Evolutionary conservation across 202 grass and related monocot species (phyloP), one percentile per base, ranked within the genome.

Genomic region (Schoenoplectus triqueter): DNA sequence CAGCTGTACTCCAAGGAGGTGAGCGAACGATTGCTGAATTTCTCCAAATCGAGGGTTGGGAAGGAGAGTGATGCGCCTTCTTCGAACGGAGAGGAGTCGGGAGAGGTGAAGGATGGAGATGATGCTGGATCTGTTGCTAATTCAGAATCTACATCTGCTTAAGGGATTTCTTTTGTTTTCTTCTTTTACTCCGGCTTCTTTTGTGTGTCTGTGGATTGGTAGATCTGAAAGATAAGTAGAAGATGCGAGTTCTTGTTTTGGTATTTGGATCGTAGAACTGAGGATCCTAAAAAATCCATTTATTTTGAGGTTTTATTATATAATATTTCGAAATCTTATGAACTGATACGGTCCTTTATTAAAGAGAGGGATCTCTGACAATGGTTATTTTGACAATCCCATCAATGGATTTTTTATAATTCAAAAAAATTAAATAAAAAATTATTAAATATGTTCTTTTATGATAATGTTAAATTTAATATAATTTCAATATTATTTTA

Each of bases 1-100:
- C 84, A 90, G 86, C 79, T 87, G 0, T 94, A 94, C 76, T 94
- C 92, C 71, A 94, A 92, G 86, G 90, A 92, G 84, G 86, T 94
- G 48, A 94, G 92, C 69, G 89, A 84, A 55, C 84, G 88, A 73
- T 84, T 94, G 67, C 82, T 92, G 54, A 90, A 87, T 15, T 86
- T 92, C 62, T 84, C 92, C 46, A 94, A 94, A 87, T 84, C 90
- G 64, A 74, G 90, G 21, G 54, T 78, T 18, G 66, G 83, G 3
- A 39, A 78, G 0, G 80, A 70, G 3, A 51, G 47, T 7, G 40
- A 64, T 45, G 49, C 40, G 3, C 18, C 67, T 7, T 67, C 85
- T 50, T 48, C 10, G 10, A 85, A 22, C n/a, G 69, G 31, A 40
- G 20, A 81, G 46, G 88, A 84, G 5, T 15, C 87, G 13, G 86